Base-by-base conservation (phyloP, 176 grass and related monocot genomes). In the Bolboschoenus planiculmis region DNA sequence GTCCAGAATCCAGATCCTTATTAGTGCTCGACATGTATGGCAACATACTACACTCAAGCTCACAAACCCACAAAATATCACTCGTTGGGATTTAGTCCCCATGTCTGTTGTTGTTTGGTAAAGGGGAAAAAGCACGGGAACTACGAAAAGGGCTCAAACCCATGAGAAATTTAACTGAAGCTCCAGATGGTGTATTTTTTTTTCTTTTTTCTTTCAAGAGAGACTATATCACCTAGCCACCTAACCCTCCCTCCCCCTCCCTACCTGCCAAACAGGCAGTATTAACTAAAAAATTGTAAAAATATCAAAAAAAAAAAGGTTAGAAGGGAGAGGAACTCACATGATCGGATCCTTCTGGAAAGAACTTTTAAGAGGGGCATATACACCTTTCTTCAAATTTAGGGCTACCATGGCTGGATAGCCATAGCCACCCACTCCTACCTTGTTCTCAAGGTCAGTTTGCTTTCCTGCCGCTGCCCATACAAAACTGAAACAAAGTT, bases 401-500 rank as follows among this genome's bases (percentile, higher is more conserved):
- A 99, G 91, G 79, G 97, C 97, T 71, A 99, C 92, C 93, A 96
- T 89, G 79, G 93, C 97, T 29, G 93, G 97, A 83, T 99, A 99
- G 40, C 97, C 93, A 56, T 99, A 99, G 4, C 97, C 97, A 66
- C 97, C 97, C 35, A 99, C 97, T 78, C 97, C 93, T 61, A 99
- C 97, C 59, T 90, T 89, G 75, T 61, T 93, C 87, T 99, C 93
- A 4, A 99, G 88, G 73, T 96, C 91, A 83, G 56, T 26, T 89
- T 99, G 97, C 86, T 96, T 99, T 46, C 93, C 89, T 24, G 97
- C 91, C 30, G 87, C 93, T 61, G 88, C 67, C 97, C 91, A 99
- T 77, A 99, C 86, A 84, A 91, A 99, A 84, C 97, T 99, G 91
- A 10, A 24, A 44, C 1, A 33, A 30, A 56, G 7, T 63, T 36